Base-by-base conservation (phyloP, 768 basidiomycete species). In the Pisolithus orientalis region DNA sequence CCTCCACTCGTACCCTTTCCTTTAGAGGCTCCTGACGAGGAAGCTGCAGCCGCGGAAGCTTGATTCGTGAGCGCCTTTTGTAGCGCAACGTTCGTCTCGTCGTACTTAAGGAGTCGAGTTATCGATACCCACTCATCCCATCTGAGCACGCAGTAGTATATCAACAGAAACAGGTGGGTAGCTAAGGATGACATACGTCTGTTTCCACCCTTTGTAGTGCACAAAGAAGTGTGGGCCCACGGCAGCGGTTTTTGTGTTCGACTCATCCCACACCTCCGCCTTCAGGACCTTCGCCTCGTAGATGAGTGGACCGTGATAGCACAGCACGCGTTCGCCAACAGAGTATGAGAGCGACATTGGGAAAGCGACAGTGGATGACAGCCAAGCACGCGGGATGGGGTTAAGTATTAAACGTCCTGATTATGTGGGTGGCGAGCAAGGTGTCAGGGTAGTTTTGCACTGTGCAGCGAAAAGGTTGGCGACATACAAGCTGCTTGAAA, bases 181-280 rank as follows among this genome's bases (percentile, higher is more conserved):
- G 11, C 29, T 42, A n/a, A 28, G 17, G 25, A 17, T 9, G 21
- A 73, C 82, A 58, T 65, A 94, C 92, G 91, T 94, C 68, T 92
- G 89, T 67, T 97, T 99, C 96, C 96, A 99, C 8, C 96, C 96
- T 70, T 97, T 96, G 77, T 99, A 99, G 68, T 99, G 96, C 38
- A 99, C 94, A 55, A 89, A 85, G 70, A 91, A 97, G 61, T 95
- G 91, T 4, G 83, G 80, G 6, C 94, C 95, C 2, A 79, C 67
- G 9, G 69, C 65, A 6, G 83, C 81, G 5, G 80, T 76, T 39
- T 80, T 75, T 1, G 84, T 79, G 50, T 74, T 83, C 16, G 74
- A 68, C 59, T 86, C 84, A 53, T 84, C 82, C 70, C 83, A 85
- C 39, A 72, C 76, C 53, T 85, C 82, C 10, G 68, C 65, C 59